A percentile compares a stretch with the other conserved stretches of the same genome.
phyloP scores from a whole-genome alignment of 495 filamentous ascomycete genomes.

The Penicillium ochrochloron region DNA sequence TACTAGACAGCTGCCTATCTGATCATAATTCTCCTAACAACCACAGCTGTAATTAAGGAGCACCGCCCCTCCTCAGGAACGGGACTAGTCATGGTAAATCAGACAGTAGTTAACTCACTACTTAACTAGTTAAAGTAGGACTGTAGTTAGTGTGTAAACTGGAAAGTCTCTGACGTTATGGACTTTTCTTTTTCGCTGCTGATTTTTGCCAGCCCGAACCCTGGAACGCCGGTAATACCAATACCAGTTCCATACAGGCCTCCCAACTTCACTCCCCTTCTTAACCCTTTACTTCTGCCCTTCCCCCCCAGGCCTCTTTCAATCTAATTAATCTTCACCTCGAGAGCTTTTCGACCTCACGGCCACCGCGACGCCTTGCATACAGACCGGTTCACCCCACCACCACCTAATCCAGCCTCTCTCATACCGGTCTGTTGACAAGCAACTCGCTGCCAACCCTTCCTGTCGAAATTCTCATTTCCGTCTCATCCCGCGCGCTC shows the following conservation, averaged over 20 bases:
- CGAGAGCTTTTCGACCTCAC: conserved; percentile 18
- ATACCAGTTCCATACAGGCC: conserved; percentile 17
- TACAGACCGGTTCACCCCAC: conserved; percentile 19
- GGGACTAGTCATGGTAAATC: conserved; percentile 1
- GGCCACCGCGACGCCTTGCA: conserved; percentile 32
- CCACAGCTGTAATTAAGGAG: background rate
- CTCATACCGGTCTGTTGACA: conserved; percentile 38
- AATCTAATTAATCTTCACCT: conserved; percentile 17
- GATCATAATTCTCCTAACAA: background rate
- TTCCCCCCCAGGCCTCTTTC: conserved; percentile 11
- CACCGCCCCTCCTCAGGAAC: background rate
- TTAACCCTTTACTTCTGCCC: conserved; percentile 25
- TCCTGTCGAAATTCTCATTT: conserved; percentile 23
- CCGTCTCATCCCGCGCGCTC: conserved; percentile 28
- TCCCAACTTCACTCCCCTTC: conserved; percentile 21
- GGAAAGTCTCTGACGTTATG: conserved; percentile 31
- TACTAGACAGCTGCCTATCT: background rate
- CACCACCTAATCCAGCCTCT: conserved; percentile 22
- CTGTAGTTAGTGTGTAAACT: background rate
- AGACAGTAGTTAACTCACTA: background rate
- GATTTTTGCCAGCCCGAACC: conserved; percentile 12
- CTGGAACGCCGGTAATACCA: conserved; percentile 24
- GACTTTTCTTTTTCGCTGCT: conserved; percentile 15
- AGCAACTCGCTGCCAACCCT: conserved; percentile 30
- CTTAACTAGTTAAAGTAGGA: background rate